Evolutionary conservation across 2,329 filamentous ascomycete species (phyloP).

Genomic region (Elsinoe batatas): DNA sequence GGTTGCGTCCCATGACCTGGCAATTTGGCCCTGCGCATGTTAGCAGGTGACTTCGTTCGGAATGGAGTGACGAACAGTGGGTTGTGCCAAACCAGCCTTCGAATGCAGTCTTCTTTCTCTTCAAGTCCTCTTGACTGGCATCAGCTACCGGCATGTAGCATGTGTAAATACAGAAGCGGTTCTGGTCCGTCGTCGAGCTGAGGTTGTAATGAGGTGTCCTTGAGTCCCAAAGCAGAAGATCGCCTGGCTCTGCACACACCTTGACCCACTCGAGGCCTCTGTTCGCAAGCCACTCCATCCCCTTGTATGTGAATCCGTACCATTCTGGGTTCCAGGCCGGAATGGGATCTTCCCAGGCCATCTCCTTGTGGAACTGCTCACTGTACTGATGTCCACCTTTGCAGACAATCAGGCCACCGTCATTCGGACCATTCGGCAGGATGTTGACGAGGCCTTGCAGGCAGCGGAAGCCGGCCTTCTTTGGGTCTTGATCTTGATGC

Average conservation of each 20-base stretch:
- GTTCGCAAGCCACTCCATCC: slow-evolving; percentile 24
- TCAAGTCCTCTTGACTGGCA: slow-evolving; percentile 27
- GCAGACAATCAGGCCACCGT: slow-evolving; percentile 30
- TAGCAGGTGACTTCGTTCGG: background rate
- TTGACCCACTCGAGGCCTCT: slow-evolving; percentile 21
- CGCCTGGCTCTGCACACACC: slow-evolving; percentile 21
- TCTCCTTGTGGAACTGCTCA: slow-evolving; percentile 26
- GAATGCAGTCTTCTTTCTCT: slow-evolving; percentile 26
- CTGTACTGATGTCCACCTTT: slow-evolving; percentile 25
- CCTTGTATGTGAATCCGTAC: slow-evolving; percentile 27
- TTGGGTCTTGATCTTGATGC: slow-evolving; percentile 39
- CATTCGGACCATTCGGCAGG: slow-evolving; percentile 27
- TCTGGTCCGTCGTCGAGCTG: slow-evolving; percentile 21
- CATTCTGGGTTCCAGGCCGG: slow-evolving; percentile 26
- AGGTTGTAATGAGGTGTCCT: slow-evolving; percentile 27
- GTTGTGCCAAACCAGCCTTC: slow-evolving; percentile 26
- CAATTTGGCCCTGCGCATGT: slow-evolving; percentile 21
- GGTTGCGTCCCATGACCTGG: slow-evolving; percentile 25
- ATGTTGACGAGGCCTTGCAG: slow-evolving; percentile 44
- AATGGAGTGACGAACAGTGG: slow-evolving; percentile 21
- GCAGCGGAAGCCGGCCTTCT: slow-evolving; percentile 40
- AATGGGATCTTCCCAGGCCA: slow-evolving; percentile 23
- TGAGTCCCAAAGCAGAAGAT: slow-evolving; percentile 22
- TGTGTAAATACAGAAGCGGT: slow-evolving; percentile 27
- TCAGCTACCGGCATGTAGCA: slow-evolving; percentile 30